Evolutionary conservation across 768 basidiomycete species (phyloP).

Genomic region (Auricularia cornea): DNA sequence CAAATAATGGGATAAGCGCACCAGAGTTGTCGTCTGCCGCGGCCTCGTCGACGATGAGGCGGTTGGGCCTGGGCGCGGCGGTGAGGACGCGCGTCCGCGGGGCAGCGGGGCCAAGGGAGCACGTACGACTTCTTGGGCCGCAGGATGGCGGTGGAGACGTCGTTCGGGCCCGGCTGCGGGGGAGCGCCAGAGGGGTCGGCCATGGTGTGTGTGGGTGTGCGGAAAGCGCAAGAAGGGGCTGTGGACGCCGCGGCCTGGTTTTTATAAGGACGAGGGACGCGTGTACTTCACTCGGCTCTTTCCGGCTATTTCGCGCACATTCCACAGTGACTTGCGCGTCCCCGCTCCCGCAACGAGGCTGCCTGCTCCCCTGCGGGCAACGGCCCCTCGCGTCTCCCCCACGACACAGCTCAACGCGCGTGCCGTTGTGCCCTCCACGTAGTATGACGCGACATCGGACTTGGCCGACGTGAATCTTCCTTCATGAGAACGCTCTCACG

Average conservation of each 20-base stretch:
- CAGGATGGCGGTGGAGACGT: slow-evolving; percentile 90
- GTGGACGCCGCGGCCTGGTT: not conserved
- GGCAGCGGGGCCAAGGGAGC: slow-evolving; percentile 11
- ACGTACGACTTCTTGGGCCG: slow-evolving; percentile 96
- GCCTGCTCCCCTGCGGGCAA: no score
- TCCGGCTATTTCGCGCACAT: no score
- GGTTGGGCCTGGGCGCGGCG: slow-evolving; percentile 69
- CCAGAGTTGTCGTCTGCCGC: slow-evolving; percentile 94
- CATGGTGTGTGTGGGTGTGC: slow-evolving; percentile 23
- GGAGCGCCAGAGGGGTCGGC: slow-evolving; percentile 80
- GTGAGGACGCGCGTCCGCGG: slow-evolving; percentile 12
- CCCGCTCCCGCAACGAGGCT: no score
- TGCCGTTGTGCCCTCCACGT: no score
- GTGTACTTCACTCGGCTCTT: not conserved
- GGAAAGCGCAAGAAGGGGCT: not conserved
- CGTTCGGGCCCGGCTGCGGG: slow-evolving; percentile 79
- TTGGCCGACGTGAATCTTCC: no score
- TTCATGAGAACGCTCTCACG: no score
- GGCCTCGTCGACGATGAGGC: slow-evolving; percentile 94
- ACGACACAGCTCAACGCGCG: no score
- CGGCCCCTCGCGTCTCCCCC: no score
- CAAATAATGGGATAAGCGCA: slow-evolving; percentile 24
- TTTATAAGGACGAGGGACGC: not conserved
- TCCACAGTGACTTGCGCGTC: no score
- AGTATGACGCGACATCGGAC: no score